Conservation (phyloP, 495 filamentous ascomycete genomes). For the Aspergillus steynii region DNA sequence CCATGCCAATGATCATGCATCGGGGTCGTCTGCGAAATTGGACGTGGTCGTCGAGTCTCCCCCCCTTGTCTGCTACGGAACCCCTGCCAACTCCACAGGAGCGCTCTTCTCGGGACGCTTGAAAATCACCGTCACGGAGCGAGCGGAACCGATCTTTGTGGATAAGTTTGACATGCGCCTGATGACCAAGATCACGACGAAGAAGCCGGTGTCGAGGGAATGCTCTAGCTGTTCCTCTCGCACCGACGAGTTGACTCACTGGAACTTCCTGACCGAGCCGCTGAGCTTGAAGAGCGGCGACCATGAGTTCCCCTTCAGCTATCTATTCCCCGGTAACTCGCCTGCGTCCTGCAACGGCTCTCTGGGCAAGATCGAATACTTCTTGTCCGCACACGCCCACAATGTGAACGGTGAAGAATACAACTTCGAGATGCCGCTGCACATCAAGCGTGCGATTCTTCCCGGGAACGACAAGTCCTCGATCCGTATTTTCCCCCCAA, state of each 20-base stretch:
- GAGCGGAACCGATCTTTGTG: slow-evolving; percentile 55
- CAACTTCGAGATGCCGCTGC: slow-evolving; percentile 61
- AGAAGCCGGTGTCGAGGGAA: slow-evolving; percentile 73
- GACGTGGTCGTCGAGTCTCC: slow-evolving; percentile 85
- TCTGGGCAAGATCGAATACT: slow-evolving; percentile 75
- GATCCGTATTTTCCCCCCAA: slow-evolving; percentile 93
- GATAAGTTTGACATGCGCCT: slow-evolving; percentile 70
- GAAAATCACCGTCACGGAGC: slow-evolving; percentile 66
- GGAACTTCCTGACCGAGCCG: slow-evolving; percentile 73
- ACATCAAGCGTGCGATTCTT: slow-evolving; percentile 72
- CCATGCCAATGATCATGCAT: slow-evolving; percentile 24
- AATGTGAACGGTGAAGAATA: slow-evolving; percentile 62
- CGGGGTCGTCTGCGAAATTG: slow-evolving; percentile 55
- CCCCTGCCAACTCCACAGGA: slow-evolving; percentile 72
- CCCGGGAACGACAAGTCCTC: slow-evolving; percentile 74
- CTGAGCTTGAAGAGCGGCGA: slow-evolving; percentile 61
- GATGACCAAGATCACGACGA: slow-evolving; percentile 64
- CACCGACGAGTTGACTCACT: slow-evolving; percentile 69
- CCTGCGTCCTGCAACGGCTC: slow-evolving; percentile 76
- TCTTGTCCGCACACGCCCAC: slow-evolving; percentile 69
- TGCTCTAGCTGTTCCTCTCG: slow-evolving; percentile 74
- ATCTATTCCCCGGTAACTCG: slow-evolving; percentile 81
- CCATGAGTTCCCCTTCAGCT: slow-evolving; percentile 89
- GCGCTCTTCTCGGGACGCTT: slow-evolving; percentile 87
- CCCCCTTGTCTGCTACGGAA: slow-evolving; percentile 80